These are phyloP conservation scores for Phylloporus sp. DNA, from an alignment of 768 basidiomycete species.

Conservation along the genomic window DNA sequence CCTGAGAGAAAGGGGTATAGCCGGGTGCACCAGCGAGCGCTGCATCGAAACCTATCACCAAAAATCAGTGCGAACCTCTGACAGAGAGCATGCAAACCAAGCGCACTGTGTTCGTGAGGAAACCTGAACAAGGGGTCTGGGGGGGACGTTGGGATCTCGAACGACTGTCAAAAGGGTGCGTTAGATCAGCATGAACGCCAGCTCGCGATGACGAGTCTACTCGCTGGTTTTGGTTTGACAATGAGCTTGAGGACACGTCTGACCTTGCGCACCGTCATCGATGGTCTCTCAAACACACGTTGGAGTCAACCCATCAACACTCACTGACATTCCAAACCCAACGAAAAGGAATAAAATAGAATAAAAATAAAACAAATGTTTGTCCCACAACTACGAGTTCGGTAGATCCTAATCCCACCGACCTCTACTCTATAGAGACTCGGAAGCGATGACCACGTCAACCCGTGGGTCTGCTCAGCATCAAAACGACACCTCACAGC, in stretches of 20 bases:
- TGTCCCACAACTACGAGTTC: slow-evolving; percentile 68
- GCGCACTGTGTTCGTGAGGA: slow-evolving; percentile 22
- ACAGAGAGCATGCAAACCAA: too few relatives aligned
- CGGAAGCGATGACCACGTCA: slow-evolving; percentile 30
- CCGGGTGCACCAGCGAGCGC: slow-evolving; percentile 19
- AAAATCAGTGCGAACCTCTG: too few relatives aligned
- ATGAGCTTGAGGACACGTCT: slow-evolving; percentile 20
- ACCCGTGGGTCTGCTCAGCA: slow-evolving; percentile 42
- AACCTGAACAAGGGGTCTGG: slow-evolving; percentile 26
- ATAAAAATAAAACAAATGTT: slow-evolving; percentile 34
- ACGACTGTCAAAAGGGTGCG: slow-evolving; percentile 13
- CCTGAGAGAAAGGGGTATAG: slow-evolving; percentile 9
- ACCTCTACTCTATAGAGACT: slow-evolving; percentile 66
- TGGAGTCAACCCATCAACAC: not conserved
- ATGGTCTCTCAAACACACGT: not conserved
- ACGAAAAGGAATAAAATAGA: too few relatives aligned
- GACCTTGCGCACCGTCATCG: slow-evolving; percentile 13
- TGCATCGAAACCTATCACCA: slow-evolving; percentile 18
- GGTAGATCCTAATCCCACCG: slow-evolving; percentile 29
- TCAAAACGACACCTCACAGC: slow-evolving; percentile 59
- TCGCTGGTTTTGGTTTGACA: slow-evolving; percentile 28
- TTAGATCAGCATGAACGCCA: not conserved
- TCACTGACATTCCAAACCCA: slow-evolving; percentile 9
- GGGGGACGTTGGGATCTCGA: slow-evolving; percentile 23
- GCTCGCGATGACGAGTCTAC: slow-evolving; percentile 2